Evolutionary conservation across 129 eudicot species (phyloP).

Genomic region (Flaveria bidentis): DNA sequence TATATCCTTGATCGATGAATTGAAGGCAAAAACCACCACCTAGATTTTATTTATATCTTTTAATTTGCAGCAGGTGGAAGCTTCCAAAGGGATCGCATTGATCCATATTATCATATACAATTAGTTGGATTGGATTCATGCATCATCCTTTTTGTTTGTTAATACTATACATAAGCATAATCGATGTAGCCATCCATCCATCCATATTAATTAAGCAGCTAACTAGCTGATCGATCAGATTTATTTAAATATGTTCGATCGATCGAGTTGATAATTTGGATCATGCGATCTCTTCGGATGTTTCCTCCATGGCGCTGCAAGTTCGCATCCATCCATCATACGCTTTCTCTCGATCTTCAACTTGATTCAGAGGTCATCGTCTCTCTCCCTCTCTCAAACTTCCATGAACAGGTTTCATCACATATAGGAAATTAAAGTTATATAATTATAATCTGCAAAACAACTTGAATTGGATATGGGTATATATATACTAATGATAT

Average conservation of each 20-base stretch:
- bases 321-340: neutral
- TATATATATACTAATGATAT: neutral
- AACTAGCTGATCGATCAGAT: no score
- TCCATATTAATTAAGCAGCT: no score
- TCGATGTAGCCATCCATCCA: no score
- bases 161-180: no score
- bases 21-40: neutral
- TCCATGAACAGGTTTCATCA: neutral
- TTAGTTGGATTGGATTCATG: no score
- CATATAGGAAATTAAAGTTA: neutral
- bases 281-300: conserved; percentile 33
- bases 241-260: neutral
- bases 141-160: no score
- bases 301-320: neutral
- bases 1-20: neutral
- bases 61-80: conserved; percentile 28
- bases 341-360: neutral
- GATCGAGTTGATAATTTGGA: neutral
- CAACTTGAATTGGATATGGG: neutral
- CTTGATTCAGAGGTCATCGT: neutral
- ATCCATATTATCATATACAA: conserved; percentile 25
- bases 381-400: neutral
- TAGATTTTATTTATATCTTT: neutral
- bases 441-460: neutral
- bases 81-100: conserved; percentile 82